Conservation (phyloP, 345 rosid genomes). For the Conringia planisiliqua region DNA sequence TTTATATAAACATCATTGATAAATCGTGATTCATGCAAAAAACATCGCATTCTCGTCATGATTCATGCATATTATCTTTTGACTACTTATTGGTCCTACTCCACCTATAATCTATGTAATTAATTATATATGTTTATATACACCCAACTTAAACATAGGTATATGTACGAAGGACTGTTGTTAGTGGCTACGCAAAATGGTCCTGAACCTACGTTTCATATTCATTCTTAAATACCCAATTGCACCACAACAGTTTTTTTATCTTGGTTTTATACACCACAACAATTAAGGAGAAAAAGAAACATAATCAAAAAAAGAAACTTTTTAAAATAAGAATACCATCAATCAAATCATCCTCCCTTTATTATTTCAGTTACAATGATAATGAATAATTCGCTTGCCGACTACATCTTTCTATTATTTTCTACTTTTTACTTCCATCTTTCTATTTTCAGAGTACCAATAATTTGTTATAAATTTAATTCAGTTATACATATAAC, state of each 20-base stretch:
- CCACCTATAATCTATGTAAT: constrained; percentile 12
- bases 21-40: constrained; percentile 32
- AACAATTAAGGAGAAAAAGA: not conserved
- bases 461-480: not conserved
- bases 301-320: not conserved
- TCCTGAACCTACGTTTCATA: constrained; percentile 6
- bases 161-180: not conserved
- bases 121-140: not conserved
- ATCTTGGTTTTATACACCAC: no score
- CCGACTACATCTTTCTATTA: not conserved
- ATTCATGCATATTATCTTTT: not conserved
- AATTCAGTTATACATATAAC: not conserved
- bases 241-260: not conserved
- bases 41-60: constrained; percentile 17
- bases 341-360: constrained; percentile 11
- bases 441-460: not conserved
- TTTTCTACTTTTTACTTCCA: not conserved
- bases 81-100: constrained; percentile 18
- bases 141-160: not conserved
- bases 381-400: not conserved
- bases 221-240: constrained; percentile 15
- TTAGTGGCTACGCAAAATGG: constrained; percentile 16
- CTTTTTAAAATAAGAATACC: not conserved
- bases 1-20: not conserved
- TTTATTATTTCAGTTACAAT: not conserved